A percentile compares a stretch with the other conserved stretches of the same genome.
phyloP scores from a whole-genome alignment of 257 asterid species.

The Nicotiana tabacum region DNA sequence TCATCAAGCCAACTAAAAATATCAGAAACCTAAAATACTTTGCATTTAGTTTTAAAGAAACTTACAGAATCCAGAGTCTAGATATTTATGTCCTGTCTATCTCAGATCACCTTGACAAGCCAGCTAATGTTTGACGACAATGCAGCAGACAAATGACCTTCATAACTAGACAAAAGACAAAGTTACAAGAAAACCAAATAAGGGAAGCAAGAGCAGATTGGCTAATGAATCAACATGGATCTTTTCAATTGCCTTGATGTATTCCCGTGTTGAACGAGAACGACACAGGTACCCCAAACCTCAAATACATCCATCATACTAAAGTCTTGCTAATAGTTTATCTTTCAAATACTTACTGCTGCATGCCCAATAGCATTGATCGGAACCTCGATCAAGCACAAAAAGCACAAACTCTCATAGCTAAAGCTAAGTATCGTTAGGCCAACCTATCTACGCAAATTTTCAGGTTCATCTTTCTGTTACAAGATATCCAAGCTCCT shows the following conservation, averaged over 20 bases:
- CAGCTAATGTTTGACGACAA: neutral
- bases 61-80: neutral
- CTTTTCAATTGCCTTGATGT: neutral
- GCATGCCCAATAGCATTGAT: neutral
- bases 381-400: neutral
- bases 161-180: neutral
- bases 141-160: neutral
- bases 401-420: neutral
- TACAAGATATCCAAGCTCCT: neutral
- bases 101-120: constrained; percentile 8
- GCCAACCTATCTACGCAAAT: neutral
- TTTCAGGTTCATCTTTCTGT: neutral
- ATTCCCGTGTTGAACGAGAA: no score
- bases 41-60: neutral
- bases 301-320: neutral
- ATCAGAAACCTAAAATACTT: neutral
- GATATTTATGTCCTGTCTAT: neutral
- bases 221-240: neutral
- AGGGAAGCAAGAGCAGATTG: neutral
- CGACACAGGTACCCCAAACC: neutral
- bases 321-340: neutral
- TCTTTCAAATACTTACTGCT: neutral
- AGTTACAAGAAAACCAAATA: neutral
- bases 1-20: neutral
- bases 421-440: neutral